Base-by-base conservation (phyloP, 2,329 filamentous ascomycete species). In the Ilyonectria robusta region DNA sequence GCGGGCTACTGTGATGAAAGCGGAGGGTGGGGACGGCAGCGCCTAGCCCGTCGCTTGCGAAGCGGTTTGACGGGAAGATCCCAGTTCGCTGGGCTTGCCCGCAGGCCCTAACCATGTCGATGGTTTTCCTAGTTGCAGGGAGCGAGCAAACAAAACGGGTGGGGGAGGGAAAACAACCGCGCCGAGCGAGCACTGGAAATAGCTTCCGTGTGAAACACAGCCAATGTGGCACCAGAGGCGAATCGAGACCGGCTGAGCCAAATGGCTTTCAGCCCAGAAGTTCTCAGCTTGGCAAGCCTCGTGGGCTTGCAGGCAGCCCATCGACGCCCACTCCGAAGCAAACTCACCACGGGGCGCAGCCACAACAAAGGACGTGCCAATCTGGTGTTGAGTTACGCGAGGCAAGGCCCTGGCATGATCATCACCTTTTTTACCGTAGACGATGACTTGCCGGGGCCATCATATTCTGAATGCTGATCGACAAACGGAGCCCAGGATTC, bases 381-480 rank as follows among this genome's bases (percentile, higher is more conserved):
- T n/a, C 33, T 21, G 48, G 44, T 6, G 35, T 48, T 29, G 26
- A 46, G 59, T 31, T 15, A 15, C 40, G 11, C 42, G 46, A 56
- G 50, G n/a, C 48, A 40, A 17, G 33, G 40, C 15, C 42, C 37
- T 67, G 50, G n/a, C 42, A 40, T 10, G 55, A 67, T 63, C 44
- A 37, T 50, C 59, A 42, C 23, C 31, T n/a, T 42, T 23, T 17
- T 51, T 59, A 26, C 65, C 40, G 48, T 37, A 55, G 17, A 51
- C 54, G 57, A 64, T 48, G 35, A 48, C 50, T 56, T 65, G 58
- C 59, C 65, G 59, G 62, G 57, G 51, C 50, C 47, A 59, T 54
- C 57, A 57, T 53, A 31, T 69, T 59, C 59, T 66, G 63, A 61
- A 72, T 70, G 19, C 40, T 57, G 72, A 75, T 75, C 71, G 66